Base-by-base conservation (phyloP, 345 rosid species). In the Fremontodendron californicum region DNA sequence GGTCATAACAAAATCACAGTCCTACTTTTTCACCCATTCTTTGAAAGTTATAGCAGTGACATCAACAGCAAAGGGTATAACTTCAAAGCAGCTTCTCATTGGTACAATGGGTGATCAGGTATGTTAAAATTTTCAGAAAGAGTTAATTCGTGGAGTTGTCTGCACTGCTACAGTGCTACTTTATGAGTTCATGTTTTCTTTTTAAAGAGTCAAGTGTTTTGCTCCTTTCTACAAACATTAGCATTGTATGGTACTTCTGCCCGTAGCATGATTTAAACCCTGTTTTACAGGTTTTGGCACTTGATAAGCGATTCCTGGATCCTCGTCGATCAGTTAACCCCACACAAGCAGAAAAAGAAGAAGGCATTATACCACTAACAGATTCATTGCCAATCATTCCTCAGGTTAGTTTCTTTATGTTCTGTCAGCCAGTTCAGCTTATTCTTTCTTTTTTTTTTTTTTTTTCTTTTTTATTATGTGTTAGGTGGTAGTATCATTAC, bases 31-130 rank as follows among this genome's bases (percentile, higher is more conserved):
- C 79, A 78, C 98, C 70, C 98, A 94, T 80, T 92, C 97, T 1
- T 88, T 90, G 78, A 92, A 94, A 90, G 87, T 93, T 21, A 86
- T 96, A 45, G 86, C 94, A 9, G 97, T 92, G 78, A 96, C 99
- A 67, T 90, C 86, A 64, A 96, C 99, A 68, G 92, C 97, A 49
- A 96, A 90, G 94, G 99, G 99, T 71, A 94, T 96, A 70, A 94
- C 97, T 42, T 94, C 99, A 21, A 94, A 92, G 96, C 98, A 94
- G 85, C 95, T 96, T 84, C 98, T 96, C 81, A 91, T 96, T 48
- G 98, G 98, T 80, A 96, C 98, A 61, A 85, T 89, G 35, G 93
- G 94, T 0, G 94, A 92, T 84, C 94, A 92, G 97, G 97, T 92
- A 75, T 25, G 87, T 83, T 62, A 54, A 70, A 74, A 65, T 33